Conservation (phyloP, 2,329 filamentous ascomycete species). For the Verticillium nonalfalfae region DNA sequence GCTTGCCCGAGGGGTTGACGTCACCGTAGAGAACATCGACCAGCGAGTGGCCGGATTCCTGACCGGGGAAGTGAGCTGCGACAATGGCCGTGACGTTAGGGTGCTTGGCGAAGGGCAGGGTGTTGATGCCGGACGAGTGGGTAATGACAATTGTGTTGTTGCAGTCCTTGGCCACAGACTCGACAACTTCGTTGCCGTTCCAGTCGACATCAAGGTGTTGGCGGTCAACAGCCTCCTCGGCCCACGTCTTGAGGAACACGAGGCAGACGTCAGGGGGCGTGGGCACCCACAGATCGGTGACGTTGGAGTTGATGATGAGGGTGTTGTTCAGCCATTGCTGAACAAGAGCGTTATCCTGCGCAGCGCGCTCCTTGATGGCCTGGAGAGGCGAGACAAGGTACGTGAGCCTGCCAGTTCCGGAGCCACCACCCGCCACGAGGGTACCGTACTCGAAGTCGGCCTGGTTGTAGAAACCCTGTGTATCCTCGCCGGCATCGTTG, state of each 20-base stretch:
- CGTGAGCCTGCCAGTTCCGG: slow-evolving; percentile 49
- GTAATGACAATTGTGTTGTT: slow-evolving; percentile 57
- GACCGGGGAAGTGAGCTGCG: slow-evolving; percentile 64
- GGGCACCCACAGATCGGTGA: slow-evolving; percentile 38
- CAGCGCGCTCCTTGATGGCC: slow-evolving; percentile 46
- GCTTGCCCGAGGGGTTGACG: slow-evolving; percentile 60
- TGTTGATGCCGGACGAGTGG: slow-evolving; percentile 61
- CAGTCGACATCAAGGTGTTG: slow-evolving; percentile 49
- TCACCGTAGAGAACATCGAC: slow-evolving; percentile 64
- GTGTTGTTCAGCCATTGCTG: slow-evolving; percentile 38
- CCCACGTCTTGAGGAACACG: slow-evolving; percentile 60
- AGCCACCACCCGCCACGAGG: slow-evolving; percentile 54
- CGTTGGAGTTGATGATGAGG: slow-evolving; percentile 24
- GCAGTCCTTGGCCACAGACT: slow-evolving; percentile 10
- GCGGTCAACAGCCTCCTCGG: slow-evolving; percentile 57
- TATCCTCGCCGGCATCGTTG: slow-evolving; percentile 70
- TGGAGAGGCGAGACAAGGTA: slow-evolving; percentile 62
- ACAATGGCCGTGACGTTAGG: slow-evolving; percentile 61
- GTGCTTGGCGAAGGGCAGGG: slow-evolving; percentile 52
- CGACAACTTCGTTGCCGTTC: slow-evolving; percentile 46
- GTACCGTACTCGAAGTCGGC: slow-evolving; percentile 55
- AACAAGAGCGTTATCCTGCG: slow-evolving; percentile 32
- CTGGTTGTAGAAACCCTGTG: slow-evolving; percentile 60
- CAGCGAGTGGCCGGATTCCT: slow-evolving; percentile 64
- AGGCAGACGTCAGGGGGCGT: slow-evolving; percentile 57